These are phyloP conservation scores for Didymella keratinophila DNA, from an alignment of 2,329 filamentous ascomycete species.

Conservation along the genomic window DNA sequence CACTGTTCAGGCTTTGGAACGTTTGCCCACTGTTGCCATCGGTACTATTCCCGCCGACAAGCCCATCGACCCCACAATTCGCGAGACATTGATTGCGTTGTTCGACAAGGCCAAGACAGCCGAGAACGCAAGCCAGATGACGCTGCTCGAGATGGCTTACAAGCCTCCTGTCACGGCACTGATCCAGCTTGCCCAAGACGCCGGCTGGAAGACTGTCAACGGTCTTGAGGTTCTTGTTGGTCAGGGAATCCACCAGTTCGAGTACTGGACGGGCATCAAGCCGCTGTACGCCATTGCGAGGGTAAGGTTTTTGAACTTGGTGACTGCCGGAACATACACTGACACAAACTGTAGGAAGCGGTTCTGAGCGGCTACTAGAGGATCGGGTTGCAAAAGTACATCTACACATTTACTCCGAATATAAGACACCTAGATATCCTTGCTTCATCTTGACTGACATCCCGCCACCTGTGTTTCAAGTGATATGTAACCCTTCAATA, in stretches of 20 bases:
- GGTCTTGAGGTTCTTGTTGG: constrained; percentile 89
- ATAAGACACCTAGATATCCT: neutral
- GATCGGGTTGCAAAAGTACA: neutral
- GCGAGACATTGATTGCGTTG: constrained; percentile 67
- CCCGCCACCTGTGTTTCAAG: neutral
- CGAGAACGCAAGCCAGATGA: constrained; percentile 45
- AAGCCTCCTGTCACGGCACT: constrained; percentile 83
- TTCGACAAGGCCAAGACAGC: constrained; percentile 52
- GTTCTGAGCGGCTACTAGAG: constrained; percentile 27
- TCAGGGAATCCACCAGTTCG: constrained; percentile 86
- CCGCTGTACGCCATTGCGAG: constrained; percentile 76
- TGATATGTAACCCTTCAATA: neutral
- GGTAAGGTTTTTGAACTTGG: constrained; percentile 51
- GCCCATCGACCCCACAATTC: constrained; percentile 77
- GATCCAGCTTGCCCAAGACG: constrained; percentile 81
- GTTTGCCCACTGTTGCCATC: constrained; percentile 74
- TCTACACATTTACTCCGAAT: neutral
- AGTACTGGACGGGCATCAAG: constrained; percentile 83
- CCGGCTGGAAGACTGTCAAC: constrained; percentile 82
- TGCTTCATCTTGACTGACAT: neutral
- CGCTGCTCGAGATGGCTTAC: constrained; percentile 95
- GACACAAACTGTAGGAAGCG: constrained; percentile 27
- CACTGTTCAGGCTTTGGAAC: constrained; percentile 56
- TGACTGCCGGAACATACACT: constrained; percentile 5
- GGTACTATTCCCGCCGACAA: constrained; percentile 90